Evolutionary conservation across 257 asterid genomes (phyloP), one percentile per base, ranked within the genome.

Genomic region (Prunella vulgaris): DNA sequence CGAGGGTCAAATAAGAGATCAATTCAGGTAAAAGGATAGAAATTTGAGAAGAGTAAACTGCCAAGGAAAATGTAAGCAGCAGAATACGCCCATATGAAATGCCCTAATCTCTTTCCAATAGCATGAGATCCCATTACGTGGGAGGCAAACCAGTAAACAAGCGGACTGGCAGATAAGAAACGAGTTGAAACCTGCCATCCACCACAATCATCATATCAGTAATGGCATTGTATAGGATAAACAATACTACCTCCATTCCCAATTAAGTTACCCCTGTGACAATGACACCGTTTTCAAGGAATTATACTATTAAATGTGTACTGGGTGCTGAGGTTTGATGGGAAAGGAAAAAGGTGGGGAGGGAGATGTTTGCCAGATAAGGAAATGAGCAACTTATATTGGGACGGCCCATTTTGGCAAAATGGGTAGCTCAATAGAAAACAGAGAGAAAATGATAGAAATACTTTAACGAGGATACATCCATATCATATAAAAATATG

Each of bases 11-110:
- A 13, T 33, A 4, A 17, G 64, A 68, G 56, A 13, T 12, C 25
- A 22, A 42, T 71, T 93, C 85, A 93, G 71, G 99, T 93, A 73
- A 93, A 93, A 54, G 99, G 99, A 66, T 93, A 93, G 82, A 93
- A 93, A 78, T 93, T 93, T 27, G 96, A 88, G 87, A 93, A 93
- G 56, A 93, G 96, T 58, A 90, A 67, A 76, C 85, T 87, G 46
- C 96, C 99, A 14, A 93, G 87, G 40, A 87, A 68, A 60, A 93
- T 83, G 82, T 90, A 90, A 24, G 93, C 83, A 40, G 83, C 86
- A 76, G 84, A 88, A 68, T 93, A 90, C 44, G 82, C 81, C 97
- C 99, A 93, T 51, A 88, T 87, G 49, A 82, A 20, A 77, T 80
- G 62, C 1, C 96, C 97, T 93, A 90, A 85, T 67, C 78, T 81